Evolutionary conservation across 1,284 basidiomycete genomes (phyloP).

Genomic region (Trichosporon ovoides): DNA sequence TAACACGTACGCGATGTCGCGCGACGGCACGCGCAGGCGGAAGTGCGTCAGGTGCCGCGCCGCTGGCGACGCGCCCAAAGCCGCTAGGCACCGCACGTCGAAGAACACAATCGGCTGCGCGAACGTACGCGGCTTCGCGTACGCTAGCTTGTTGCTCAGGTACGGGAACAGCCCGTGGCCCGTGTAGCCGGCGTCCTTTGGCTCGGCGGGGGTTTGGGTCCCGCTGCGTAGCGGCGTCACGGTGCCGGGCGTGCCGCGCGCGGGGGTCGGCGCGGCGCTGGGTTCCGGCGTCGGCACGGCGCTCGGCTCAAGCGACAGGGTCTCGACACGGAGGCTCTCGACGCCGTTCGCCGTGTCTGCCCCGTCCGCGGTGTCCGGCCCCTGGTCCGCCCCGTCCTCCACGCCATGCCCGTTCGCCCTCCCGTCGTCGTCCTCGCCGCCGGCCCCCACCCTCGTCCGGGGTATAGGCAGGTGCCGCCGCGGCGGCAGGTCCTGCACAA

Average conservation of each 20-base stretch:
- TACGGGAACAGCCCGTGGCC: slow-evolving; percentile 49
- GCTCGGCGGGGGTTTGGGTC: slow-evolving; percentile 14
- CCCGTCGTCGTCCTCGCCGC: slow-evolving; percentile 6
- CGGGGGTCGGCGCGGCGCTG: slow-evolving; percentile 6
- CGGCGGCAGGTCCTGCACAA: slow-evolving; percentile 48
- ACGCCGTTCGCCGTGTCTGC: neutral
- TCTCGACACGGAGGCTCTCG: slow-evolving; percentile 11
- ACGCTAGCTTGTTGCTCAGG: slow-evolving; percentile 36
- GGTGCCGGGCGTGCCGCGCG: neutral
- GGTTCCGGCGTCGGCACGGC: neutral
- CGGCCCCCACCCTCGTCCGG: slow-evolving; percentile 23
- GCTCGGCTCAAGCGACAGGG: slow-evolving; percentile 16
- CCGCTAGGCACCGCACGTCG: slow-evolving; percentile 46
- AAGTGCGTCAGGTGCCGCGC: slow-evolving; percentile 44
- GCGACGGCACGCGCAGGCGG: slow-evolving; percentile 43
- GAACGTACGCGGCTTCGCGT: slow-evolving; percentile 44
- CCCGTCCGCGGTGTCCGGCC: neutral
- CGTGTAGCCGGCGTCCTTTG: slow-evolving; percentile 37
- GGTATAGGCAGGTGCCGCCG: slow-evolving; percentile 34
- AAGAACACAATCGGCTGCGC: slow-evolving; percentile 51
- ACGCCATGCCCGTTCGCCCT: neutral
- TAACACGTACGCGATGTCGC: slow-evolving; percentile 44
- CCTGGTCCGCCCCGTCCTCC: too few relatives aligned
- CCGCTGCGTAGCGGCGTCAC: slow-evolving; percentile 30
- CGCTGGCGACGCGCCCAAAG: slow-evolving; percentile 42